phyloP scores from a whole-genome alignment of 257 asterid species.

The Dorcoceras hygrometricum region DNA sequence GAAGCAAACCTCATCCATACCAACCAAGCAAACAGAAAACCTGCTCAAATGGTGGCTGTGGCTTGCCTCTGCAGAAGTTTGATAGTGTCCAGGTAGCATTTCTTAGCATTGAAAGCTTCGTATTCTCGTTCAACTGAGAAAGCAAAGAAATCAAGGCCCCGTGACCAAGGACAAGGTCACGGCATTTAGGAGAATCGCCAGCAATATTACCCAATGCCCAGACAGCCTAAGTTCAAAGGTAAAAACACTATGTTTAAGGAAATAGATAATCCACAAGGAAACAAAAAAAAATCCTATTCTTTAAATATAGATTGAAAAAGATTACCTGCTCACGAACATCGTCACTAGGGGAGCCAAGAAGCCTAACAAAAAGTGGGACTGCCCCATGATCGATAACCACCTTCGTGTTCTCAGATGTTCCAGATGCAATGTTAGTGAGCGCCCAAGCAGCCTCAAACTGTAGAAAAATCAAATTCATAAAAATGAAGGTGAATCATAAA shows the following conservation, averaged over 20 bases:
- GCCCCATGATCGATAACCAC: slow-evolving; percentile 91
- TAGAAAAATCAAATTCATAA: slow-evolving; percentile 3
- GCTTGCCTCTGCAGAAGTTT: slow-evolving; percentile 96
- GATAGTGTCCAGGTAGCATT: slow-evolving; percentile 96
- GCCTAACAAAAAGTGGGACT: slow-evolving; percentile 78
- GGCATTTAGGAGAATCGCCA: slow-evolving; percentile 88
- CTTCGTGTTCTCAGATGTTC: slow-evolving; percentile 86
- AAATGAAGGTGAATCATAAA: too few species aligned
- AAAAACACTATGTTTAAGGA: not conserved
- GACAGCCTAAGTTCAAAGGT: slow-evolving; percentile 53
- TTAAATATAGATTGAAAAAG: not conserved
- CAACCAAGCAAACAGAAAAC: slow-evolving; percentile 31
- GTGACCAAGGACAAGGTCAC: slow-evolving; percentile 81
- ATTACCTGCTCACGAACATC: slow-evolving; percentile 96
- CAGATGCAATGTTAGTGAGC: slow-evolving; percentile 93
- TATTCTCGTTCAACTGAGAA: slow-evolving; percentile 69
- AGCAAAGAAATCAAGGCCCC: slow-evolving; percentile 84
- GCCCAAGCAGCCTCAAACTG: slow-evolving; percentile 99
- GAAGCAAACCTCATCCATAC: not conserved
- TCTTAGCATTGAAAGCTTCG: slow-evolving; percentile 92
- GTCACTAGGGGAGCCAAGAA: slow-evolving; percentile 79
- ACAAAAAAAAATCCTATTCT: not conserved
- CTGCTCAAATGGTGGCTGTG: slow-evolving; percentile 95
- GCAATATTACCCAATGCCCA: slow-evolving; percentile 98
- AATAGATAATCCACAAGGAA: slow-evolving; percentile 10